A percentile compares a stretch with the other conserved stretches of the same genome.
Evolutionary conservation across 257 asterid species (phyloP).

Genomic region (Rehmannia glutinosa): DNA sequence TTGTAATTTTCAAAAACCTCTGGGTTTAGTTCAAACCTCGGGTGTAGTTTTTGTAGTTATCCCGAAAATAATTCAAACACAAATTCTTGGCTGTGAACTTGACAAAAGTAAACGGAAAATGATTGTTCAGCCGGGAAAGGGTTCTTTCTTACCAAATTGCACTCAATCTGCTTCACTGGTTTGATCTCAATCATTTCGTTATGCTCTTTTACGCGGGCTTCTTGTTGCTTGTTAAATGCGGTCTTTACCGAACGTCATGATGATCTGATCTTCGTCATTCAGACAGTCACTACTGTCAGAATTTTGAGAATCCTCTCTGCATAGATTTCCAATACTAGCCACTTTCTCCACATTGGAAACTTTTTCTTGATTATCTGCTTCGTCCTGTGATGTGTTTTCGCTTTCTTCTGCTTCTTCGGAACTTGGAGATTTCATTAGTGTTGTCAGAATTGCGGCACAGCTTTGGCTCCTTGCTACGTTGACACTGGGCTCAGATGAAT

Average conservation of each 20-base stretch:
- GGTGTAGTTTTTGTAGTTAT: no score
- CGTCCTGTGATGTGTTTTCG: slow-evolving; percentile 8
- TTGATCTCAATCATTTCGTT: slow-evolving; percentile 20
- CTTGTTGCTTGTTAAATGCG: slow-evolving; percentile 8
- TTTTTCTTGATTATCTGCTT: slow-evolving; percentile 16
- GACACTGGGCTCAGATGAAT: slow-evolving; percentile 17
- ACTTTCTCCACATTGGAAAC: slow-evolving; percentile 11
- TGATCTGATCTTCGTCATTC: slow-evolving; percentile 22
- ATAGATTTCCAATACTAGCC: slow-evolving; percentile 8
- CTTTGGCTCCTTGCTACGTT: slow-evolving; percentile 42
- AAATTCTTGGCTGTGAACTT: no score
- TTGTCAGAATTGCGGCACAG: slow-evolving; percentile 34
- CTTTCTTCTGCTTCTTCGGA: slow-evolving; percentile 24
- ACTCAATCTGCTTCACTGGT: slow-evolving; percentile 26
- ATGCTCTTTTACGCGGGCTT: slow-evolving; percentile 8
- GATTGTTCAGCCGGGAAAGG: neutral
- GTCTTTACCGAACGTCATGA: slow-evolving; percentile 13
- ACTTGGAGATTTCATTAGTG: slow-evolving; percentile 20
- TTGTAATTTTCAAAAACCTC: no score
- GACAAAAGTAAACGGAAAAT: neutral
- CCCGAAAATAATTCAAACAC: no score
- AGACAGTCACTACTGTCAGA: slow-evolving; percentile 10
- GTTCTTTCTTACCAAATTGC: slow-evolving; percentile 28
- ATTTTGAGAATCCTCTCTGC: slow-evolving; percentile 16
- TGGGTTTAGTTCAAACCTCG: no score